Conservation (phyloP, 441 rosid genomes). For the Erysimum pusillum region DNA sequence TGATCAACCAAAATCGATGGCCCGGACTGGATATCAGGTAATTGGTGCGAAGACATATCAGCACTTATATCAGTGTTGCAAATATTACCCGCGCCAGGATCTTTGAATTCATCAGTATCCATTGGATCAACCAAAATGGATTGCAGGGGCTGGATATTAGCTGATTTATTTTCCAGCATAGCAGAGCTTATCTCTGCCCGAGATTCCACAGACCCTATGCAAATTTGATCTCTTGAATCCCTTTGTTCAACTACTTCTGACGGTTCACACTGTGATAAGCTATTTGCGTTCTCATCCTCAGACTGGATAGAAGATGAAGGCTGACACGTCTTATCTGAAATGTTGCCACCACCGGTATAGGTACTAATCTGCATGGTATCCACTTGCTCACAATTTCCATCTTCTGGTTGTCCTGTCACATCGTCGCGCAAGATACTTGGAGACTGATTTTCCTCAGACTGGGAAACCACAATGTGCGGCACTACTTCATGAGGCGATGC, state of each 20-base stretch:
- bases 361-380: conserved; percentile 15
- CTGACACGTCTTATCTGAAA: conserved; percentile 9
- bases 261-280: neutral
- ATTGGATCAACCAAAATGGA: conserved; percentile 22
- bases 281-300: conserved; percentile 29
- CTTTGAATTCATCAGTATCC: conserved; percentile 35
- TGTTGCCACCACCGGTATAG: neutral
- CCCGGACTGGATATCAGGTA: neutral
- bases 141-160: neutral
- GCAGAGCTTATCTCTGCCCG: conserved; percentile 24
- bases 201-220: conserved; percentile 13
- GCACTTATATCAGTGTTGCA: neutral
- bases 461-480: neutral
- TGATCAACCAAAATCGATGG: conserved; percentile 5
- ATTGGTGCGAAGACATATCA: conserved; percentile 1
- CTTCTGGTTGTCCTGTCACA: conserved; percentile 20
- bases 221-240: conserved; percentile 8
- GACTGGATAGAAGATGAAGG: conserved; percentile 20
- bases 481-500: conserved; percentile 22
- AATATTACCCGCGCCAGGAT: neutral
- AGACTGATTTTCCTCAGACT: conserved; percentile 18
- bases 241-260: conserved; percentile 28
- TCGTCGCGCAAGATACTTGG: neutral
- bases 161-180: conserved; percentile 19
- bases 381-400: conserved; percentile 20